Evolutionary conservation across 805 yeast species (phyloP), one percentile per base, ranked within the genome.

Genomic region (Nakazawaea populi): DNA sequence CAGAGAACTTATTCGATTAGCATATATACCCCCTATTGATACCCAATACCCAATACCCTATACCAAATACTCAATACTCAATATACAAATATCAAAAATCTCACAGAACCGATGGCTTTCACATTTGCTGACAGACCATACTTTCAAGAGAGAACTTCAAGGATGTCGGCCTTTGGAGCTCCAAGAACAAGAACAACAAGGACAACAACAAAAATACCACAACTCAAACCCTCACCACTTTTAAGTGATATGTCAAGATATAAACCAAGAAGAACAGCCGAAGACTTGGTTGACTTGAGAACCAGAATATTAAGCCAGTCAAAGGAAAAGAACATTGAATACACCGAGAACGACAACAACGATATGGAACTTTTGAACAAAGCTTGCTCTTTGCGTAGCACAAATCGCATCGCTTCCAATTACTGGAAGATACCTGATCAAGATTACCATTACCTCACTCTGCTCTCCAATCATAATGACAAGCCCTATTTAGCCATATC

Each of bases 401-500:
- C 69, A 46, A 75, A 61, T 40, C 47, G 35, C n/a, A 52, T 65
- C 27, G 56, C 58, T 42, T 64, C 71, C 5, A 61, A 58, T 52
- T 69, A 69, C 48, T 69, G 73, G 73, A 62, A 61, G 47, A 53
- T 68, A 7, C 63, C 51, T 12, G 47, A 46, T 5, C 24, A 38
- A 5, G 35, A 42, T 4, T 37, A 66, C 18, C 60, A 68, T 59
- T 70, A 74, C 54, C 61, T 80, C 39, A 79, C 81, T 0, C 68
- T 80, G 1, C 59, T 82, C 52, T 59, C 73, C 9, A 60, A 60
- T 10, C 65, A 65, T 44, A 55, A 54, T 1, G 61, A 60, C 29
- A 52, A 50, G n/a, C 70, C 75, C 2, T 67, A 73, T 11, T 56
- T 82, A 38, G 85, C 86, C 3, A 70, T 82, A 18, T 72, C 83